Evolutionary conservation across 768 basidiomycete genomes (phyloP), one percentile per base, ranked within the genome.

Genomic region (Termitomyces sp.): DNA sequence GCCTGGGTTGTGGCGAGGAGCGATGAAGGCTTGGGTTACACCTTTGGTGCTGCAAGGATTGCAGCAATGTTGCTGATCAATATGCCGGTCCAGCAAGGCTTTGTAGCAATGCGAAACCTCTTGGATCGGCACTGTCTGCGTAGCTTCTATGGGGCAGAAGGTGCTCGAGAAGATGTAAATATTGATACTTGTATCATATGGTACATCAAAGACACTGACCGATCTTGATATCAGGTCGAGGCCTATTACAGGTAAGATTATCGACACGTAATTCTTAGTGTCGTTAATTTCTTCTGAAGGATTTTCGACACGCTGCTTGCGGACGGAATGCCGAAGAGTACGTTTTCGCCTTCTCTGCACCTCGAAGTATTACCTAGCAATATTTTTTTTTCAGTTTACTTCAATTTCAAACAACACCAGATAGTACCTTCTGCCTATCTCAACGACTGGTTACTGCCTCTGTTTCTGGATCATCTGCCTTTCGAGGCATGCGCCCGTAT

Each of bases 371-470:
- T 30, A 50, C 27, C 39, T 39, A 55, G 37, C 18, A 43, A 24
- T 27, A 14, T 27, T 4, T 30, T 7, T n/a, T 47, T 32, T 55
- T 14, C 50, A 94, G 93, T 96, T 61, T 95, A 93, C 70, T 91
- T 93, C 75, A 95, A 95, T 74, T 95, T 95, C 74, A 93, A 95
- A 69, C 91, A 94, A 65, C 91, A 95, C 68, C 91, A 94, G 61
- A 84, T 96, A 66, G 89, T 93, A 1, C 93, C 94, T 1, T 75
- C 85, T 2, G 80, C 85, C n/a, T 96, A 95, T 75, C 77, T 96
- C 16, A 83, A 80, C 0, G 86, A 87, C 57, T 96, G 94, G 94
- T 65, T 96, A 27, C 66, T 89, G 32, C 85, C 93, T 0, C 74
- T 94, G 16, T 96, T 93, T 69, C 72, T 93, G 37, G 81, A 91